Percentiles rank a stretch among this genome's conserved stretches.
Conservation (phyloP, 768 basidiomycete species). For the Pulveroboletus sp. region DNA sequence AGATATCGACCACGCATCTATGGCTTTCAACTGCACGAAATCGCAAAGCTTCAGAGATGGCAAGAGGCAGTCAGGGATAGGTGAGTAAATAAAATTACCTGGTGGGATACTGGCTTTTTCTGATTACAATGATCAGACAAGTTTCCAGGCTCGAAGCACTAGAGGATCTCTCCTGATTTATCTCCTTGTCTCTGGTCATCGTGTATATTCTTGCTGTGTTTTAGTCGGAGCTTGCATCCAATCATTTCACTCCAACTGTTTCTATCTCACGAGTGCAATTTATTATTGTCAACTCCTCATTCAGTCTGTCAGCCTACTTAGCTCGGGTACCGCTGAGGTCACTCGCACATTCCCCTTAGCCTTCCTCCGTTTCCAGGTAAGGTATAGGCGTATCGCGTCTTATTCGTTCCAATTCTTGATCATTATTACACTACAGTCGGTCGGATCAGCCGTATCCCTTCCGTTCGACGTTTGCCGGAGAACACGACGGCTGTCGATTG, state of each 20-base stretch:
- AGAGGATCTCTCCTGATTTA: conserved; percentile 31
- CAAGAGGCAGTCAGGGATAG: conserved; percentile 88
- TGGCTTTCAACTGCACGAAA: conserved; percentile 94
- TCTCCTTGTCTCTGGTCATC: not conserved
- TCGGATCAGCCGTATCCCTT: too few relatives aligned
- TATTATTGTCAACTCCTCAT: conserved; percentile 9
- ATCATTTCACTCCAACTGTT: not conserved
- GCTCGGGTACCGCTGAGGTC: conserved; percentile 11
- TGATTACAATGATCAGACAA: conserved; percentile 34
- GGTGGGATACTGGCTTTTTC: not conserved
- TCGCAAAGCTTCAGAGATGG: conserved; percentile 91
- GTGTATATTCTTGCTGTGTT: conserved; percentile 2
- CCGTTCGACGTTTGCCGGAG: too few relatives aligned
- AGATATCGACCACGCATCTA: conserved; percentile 91
- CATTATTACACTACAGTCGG: conserved; percentile 1
- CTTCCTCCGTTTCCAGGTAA: conserved; percentile 11
- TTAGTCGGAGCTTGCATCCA: conserved; percentile 4
- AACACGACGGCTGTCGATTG: not conserved
- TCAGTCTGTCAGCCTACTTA: conserved; percentile 17
- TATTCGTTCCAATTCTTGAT: conserved; percentile 8
- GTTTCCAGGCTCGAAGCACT: conserved; percentile 46
- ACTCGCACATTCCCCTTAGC: conserved; percentile 17
- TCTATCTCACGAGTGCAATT: not conserved
- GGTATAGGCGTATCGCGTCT: not conserved
- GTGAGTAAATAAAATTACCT: conserved; percentile 33